These are phyloP conservation scores for Rehmannia glutinosa DNA, from an alignment of 257 asterid species.

Conservation along the genomic window DNA sequence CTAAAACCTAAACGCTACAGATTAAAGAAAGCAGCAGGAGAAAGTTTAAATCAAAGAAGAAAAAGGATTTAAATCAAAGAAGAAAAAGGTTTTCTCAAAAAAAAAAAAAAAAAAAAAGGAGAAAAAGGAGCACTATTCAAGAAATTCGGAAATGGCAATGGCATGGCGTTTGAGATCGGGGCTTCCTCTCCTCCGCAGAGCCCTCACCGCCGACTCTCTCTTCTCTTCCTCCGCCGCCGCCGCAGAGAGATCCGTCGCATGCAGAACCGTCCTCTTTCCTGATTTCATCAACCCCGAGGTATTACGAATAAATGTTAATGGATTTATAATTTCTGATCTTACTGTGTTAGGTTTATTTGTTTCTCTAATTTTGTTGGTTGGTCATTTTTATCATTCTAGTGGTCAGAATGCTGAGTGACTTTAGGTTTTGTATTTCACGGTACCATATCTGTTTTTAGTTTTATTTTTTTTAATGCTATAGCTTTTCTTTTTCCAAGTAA, in stretches of 20 bases:
- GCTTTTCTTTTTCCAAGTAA: background rate
- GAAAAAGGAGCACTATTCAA: background rate
- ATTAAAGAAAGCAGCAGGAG: background rate
- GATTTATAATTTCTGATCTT: background rate
- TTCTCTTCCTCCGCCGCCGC: conserved; percentile 25
- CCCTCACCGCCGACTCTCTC: conserved; percentile 20
- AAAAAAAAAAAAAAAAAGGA: too few species aligned
- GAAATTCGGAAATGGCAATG: conserved; percentile 27
- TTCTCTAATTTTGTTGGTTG: background rate
- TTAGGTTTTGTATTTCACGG: background rate
- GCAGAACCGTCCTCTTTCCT: conserved; percentile 25
- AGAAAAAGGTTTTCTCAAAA: too few species aligned
- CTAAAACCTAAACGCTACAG: background rate
- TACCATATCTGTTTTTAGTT: background rate
- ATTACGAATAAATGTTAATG: background rate
- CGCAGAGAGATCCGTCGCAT: conserved; percentile 30
- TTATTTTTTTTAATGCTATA: background rate
- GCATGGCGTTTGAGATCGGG: conserved; percentile 52
- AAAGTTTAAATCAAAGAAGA: too few species aligned
- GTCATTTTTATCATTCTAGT: background rate
- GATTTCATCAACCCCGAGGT: conserved; percentile 33
- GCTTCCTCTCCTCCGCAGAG: conserved; percentile 42
- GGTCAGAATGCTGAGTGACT: background rate
- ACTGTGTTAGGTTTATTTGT: too few species aligned
- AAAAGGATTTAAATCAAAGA: too few species aligned